These are phyloP conservation scores for Aspergillus conjunctus DNA, from an alignment of 495 filamentous ascomycete genomes.

Conservation along the genomic window DNA sequence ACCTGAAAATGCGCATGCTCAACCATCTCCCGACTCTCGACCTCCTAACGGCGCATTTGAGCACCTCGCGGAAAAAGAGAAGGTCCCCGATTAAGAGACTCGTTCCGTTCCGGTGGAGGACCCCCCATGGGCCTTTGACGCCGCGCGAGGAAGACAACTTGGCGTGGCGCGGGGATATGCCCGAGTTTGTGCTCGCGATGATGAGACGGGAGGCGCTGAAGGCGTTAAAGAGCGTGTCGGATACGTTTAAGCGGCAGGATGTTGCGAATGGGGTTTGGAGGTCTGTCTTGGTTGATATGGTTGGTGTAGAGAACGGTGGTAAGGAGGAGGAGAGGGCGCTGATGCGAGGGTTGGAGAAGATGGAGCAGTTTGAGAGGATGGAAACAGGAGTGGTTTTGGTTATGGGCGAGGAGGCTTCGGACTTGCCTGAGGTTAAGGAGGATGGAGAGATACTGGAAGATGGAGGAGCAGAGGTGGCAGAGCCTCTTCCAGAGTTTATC, in stretches of 20 bases:
- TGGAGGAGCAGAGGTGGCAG: not conserved
- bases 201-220: slow-evolving; percentile 54
- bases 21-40: slow-evolving; percentile 33
- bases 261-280: slow-evolving; percentile 39
- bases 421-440: not conserved
- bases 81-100: slow-evolving; percentile 27
- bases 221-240: slow-evolving; percentile 33
- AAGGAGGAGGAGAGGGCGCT: slow-evolving; percentile 29
- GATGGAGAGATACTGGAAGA: not conserved
- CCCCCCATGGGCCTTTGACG: slow-evolving; percentile 36
- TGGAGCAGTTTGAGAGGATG: slow-evolving; percentile 35
- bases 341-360: slow-evolving; percentile 23
- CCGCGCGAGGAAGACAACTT: slow-evolving; percentile 32
- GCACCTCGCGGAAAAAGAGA: slow-evolving; percentile 16
- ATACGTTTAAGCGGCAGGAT: slow-evolving; percentile 25
- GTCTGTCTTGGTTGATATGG: slow-evolving; percentile 24
- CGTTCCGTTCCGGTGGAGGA: slow-evolving; percentile 41
- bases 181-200: slow-evolving; percentile 54
- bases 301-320: slow-evolving; percentile 16
- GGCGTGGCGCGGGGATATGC: slow-evolving; percentile 71
- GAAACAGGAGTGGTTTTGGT: slow-evolving; percentile 36
- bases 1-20: slow-evolving; percentile 34
- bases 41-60: slow-evolving; percentile 18
- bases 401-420: slow-evolving; percentile 22
- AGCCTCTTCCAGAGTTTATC: slow-evolving; percentile 29